Percentiles rank a stretch among this genome's conserved stretches.
These are phyloP conservation scores for Rhizophagus prolifer DNA, from an alignment of 192 early-diverging fungal species.

Conservation along the genomic window DNA sequence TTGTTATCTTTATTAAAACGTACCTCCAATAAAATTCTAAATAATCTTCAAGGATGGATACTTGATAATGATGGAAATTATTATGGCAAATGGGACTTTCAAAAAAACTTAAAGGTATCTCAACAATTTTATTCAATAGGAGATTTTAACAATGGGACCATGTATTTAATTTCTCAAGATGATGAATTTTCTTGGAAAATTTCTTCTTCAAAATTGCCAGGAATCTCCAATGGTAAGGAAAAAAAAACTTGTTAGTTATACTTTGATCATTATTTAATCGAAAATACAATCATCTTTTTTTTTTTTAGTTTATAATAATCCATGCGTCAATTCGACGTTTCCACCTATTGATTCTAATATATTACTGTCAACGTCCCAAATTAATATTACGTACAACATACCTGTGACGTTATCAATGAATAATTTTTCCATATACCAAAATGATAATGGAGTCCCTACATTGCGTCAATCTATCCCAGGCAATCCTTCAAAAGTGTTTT, in stretches of 20 bases:
- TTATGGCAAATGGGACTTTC: background rate
- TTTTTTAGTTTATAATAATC: background rate
- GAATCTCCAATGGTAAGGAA: background rate
- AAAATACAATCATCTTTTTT: no score
- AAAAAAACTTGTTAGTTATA: no score
- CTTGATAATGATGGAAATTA: no score
- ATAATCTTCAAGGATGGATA: no score
- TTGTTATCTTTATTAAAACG: background rate
- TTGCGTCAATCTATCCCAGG: background rate
- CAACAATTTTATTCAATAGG: background rate
- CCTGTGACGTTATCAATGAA: background rate
- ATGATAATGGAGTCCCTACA: background rate
- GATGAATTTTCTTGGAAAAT: background rate
- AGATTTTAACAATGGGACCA: background rate
- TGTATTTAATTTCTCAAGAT: background rate
- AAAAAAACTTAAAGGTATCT: background rate
- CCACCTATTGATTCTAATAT: background rate
- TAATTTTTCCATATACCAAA: background rate
- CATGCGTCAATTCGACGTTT: background rate
- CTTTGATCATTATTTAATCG: no score
- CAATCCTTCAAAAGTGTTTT: background rate
- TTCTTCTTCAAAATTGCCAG: background rate
- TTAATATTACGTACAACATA: background rate
- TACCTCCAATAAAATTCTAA: no score
- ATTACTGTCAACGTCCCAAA: background rate